A percentile compares a stretch with the other conserved stretches of the same genome.
Conservation (phyloP, 2,329 filamentous ascomycete genomes). For the Aspergillus viridinutans region DNA sequence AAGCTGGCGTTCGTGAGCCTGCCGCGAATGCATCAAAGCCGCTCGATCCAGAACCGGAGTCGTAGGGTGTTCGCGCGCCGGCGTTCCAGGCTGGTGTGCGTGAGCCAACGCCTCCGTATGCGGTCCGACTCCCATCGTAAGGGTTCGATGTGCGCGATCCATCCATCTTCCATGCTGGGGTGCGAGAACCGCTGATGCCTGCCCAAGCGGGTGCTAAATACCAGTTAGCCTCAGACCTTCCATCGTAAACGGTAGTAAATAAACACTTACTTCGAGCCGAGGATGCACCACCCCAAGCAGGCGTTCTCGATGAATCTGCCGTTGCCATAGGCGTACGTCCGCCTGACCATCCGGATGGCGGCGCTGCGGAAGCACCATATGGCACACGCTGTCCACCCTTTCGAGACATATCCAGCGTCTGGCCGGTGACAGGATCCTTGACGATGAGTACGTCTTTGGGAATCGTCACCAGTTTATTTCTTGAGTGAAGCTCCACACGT, state of each 20-base stretch:
- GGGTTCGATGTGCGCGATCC: conserved; percentile 53
- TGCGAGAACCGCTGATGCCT: conserved; percentile 43
- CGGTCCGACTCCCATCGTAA: conserved; percentile 67
- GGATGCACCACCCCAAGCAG: conserved; percentile 63
- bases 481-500: conserved; percentile 88
- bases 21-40: conserved; percentile 63
- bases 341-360: conserved; percentile 56
- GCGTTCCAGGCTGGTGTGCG: conserved; percentile 76
- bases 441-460: conserved; percentile 76
- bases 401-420: conserved; percentile 67
- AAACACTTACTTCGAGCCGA: conserved; percentile 58
- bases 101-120: conserved; percentile 59
- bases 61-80: conserved; percentile 67
- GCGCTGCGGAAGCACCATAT: conserved; percentile 44
- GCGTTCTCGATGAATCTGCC: conserved; percentile 63
- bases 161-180: conserved; percentile 55
- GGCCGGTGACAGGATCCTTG: conserved; percentile 75
- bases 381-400: conserved; percentile 42
- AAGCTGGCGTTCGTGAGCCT: conserved; percentile 74
- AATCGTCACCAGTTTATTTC: conserved; percentile 85
- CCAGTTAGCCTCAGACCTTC: conserved; percentile 16
- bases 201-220: conserved; percentile 40
- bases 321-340: conserved; percentile 65
- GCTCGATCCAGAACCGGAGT: conserved; percentile 63
- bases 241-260: conserved; percentile 1